Base-by-base conservation (phyloP, 345 rosid species). In the Eucalyptus microcorys region DNA sequence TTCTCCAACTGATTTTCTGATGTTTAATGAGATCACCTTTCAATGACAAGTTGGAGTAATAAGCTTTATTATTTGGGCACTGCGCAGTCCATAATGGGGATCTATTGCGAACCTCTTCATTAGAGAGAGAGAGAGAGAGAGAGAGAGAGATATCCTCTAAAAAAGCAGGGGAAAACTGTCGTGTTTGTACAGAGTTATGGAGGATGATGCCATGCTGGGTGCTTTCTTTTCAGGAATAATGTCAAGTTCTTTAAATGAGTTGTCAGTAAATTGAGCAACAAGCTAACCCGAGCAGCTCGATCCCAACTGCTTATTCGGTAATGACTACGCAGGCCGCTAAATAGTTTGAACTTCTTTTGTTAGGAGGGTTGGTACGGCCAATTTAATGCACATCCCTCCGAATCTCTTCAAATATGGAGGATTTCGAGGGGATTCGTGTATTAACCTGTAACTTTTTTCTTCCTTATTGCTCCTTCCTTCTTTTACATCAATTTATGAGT, bases 381-480 rank as follows among this genome's bases (percentile, higher is more conserved):
- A 55, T 55, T 55, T 55, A 0, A 22, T 22, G 61, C 13, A 9
- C 30, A 55, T 55, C 0, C 61, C 61, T 55, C 5, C 61, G 30
- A 55, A 24, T 55, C 61, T 1, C 30, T 55, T 55, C 61, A 0
- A 55, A 27, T 27, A 27, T 27, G 32, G 66, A 59, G n/a, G 32
- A 27, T 5, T 12, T 27, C 66, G 32, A 59, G 15, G 32, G 15
- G n/a, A 27, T 59, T 12, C 15, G 32, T 59, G 7, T 11, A 59
- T 59, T 27, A 59, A 55, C 14, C 61, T 2, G 13, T 55, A 4
- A 55, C 0, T 55, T 55, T 24, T 24, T 8, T 24, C 61, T 55
- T 55, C 53, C 1, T 24, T 55, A 9, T 55, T 1, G 3, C 30
- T 4, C 30, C 0, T 55, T 22, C 61, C 61, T 1, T 55, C 61